Base-by-base conservation (phyloP, 2,329 filamentous ascomycete genomes). In the Microdochium bolleyi region DNA sequence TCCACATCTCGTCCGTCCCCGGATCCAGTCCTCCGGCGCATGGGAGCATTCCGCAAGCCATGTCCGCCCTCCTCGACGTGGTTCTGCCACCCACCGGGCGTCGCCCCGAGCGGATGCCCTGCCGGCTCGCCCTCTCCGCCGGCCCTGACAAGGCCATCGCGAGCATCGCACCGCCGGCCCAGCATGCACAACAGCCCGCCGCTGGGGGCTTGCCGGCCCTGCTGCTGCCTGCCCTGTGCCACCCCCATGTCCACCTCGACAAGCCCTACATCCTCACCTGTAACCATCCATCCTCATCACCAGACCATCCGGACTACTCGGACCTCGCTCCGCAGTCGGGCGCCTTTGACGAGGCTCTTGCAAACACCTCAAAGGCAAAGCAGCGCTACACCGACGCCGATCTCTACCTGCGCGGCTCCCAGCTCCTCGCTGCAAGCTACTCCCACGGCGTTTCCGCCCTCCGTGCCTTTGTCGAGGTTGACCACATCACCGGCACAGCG, bases 161-260 rank as follows among this genome's bases (percentile, higher is more conserved):
- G 3, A 3, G 8, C 9, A 22, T 46, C 16, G 8, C 41, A n/a
- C n/a, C n/a, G n/a, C 41, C n/a, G 41, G 19, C 19, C 13, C 19
- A n/a, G 21, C 19, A 16, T 7, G 16, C 41, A 4, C 9, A 4
- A 7, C 41, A 46, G 7, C 19, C 41, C 19, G 21, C n/a, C 3
- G 3, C 16, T 24, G 14, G 5, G 3, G 41, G 22, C 11, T 54
- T 58, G 11, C 56, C 63, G 4, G 61, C 56, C 24, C 60, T 72
- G 16, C 53, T 72, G 2, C 57, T 72, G 5, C 68, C 70, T 5
- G 49, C 70, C 2, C 74, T 89, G 2, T 88, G 84, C 58, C 87
- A 89, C 61, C 84, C 86, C 8, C 86, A 89, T 58, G 80, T 89
- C 50, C 87, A 89, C 61, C 73, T 89, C 25, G 87, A 89, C 66